Conservation (phyloP, 257 asterid genomes). For the Solanum virginianum region DNA sequence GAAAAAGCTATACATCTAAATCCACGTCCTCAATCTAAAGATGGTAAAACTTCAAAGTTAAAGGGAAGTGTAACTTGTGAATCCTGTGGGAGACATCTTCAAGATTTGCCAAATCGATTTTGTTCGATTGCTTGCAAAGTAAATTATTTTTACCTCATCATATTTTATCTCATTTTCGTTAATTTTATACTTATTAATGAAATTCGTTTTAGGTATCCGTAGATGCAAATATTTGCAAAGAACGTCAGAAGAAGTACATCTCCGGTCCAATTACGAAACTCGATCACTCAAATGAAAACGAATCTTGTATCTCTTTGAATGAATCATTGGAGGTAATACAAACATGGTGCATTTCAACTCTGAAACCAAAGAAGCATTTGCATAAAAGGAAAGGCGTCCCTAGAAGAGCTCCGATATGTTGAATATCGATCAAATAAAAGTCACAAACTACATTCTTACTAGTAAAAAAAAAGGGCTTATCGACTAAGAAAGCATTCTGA, state of each 20-base stretch:
- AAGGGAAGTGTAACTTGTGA: conserved; percentile 41
- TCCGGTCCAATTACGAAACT: conserved; percentile 4
- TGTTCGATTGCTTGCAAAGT: conserved; percentile 85
- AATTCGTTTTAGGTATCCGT: conserved; percentile 25
- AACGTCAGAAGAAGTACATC: neutral
- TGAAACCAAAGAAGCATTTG: conserved; percentile 31
- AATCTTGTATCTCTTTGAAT: conserved; percentile 14
- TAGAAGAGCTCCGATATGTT: conserved; percentile 42
- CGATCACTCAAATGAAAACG: conserved; percentile 11
- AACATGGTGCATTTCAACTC: conserved; percentile 19
- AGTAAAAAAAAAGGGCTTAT: no score
- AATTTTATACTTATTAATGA: neutral
- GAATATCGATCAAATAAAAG: neutral
- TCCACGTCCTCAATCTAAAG: conserved; percentile 56
- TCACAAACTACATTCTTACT: neutral
- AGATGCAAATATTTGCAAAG: conserved; percentile 7
- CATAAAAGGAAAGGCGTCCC: conserved; percentile 58
- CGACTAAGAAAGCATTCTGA: neutral
- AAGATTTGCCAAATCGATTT: conserved; percentile 54
- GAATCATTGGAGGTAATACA: conserved; percentile 44
- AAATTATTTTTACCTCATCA: neutral
- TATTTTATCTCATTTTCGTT: neutral
- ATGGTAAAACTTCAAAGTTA: conserved; percentile 29
- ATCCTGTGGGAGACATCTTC: conserved; percentile 62
- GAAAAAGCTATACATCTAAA: conserved; percentile 73